These are phyloP conservation scores for Hypoxylon sp. DNA, from an alignment of 2,329 filamentous ascomycete genomes.

Conservation along the genomic window DNA sequence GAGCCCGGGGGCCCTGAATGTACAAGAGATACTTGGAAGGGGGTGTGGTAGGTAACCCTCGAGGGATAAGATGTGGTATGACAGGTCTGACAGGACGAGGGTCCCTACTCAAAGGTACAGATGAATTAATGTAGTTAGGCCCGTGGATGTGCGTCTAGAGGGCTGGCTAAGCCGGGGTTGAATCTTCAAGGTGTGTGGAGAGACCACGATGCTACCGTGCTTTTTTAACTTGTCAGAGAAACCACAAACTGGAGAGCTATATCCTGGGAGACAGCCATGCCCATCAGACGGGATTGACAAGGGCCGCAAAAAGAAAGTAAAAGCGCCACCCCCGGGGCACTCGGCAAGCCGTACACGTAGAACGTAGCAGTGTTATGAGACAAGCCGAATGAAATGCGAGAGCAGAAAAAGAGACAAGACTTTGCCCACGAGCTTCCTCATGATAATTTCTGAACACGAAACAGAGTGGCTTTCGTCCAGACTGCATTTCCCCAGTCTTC, in stretches of 20 bases:
- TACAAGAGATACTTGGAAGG: conserved; percentile 50
- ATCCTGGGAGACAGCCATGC: conserved; percentile 46
- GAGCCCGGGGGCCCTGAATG: conserved; percentile 52
- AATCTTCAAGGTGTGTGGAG: conserved; percentile 51
- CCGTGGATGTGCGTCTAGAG: conserved; percentile 51
- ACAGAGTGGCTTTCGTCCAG: conserved; percentile 29
- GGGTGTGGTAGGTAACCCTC: conserved; percentile 51
- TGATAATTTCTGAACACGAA: conserved; percentile 43
- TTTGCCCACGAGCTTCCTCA: conserved; percentile 19
- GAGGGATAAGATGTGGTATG: conserved; percentile 55
- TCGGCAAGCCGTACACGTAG: conserved; percentile 48
- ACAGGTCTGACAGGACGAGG: conserved; percentile 52
- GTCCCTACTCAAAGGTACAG: conserved; percentile 51
- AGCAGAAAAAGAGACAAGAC: conserved; percentile 19
- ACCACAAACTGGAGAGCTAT: conserved; percentile 50
- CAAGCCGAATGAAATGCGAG: conserved; percentile 45
- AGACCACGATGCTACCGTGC: conserved; percentile 53
- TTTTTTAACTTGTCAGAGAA: conserved; percentile 51
- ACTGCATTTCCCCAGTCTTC: conserved; percentile 27
- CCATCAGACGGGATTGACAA: conserved; percentile 46
- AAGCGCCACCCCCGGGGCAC: conserved; percentile 46
- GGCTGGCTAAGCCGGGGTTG: conserved; percentile 51
- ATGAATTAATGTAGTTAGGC: conserved; percentile 51
- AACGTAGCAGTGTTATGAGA: conserved; percentile 43
- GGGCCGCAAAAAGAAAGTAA: conserved; percentile 49